Conservation (phyloP, 1,284 basidiomycete species). For the Schizophyllum amplum region DNA sequence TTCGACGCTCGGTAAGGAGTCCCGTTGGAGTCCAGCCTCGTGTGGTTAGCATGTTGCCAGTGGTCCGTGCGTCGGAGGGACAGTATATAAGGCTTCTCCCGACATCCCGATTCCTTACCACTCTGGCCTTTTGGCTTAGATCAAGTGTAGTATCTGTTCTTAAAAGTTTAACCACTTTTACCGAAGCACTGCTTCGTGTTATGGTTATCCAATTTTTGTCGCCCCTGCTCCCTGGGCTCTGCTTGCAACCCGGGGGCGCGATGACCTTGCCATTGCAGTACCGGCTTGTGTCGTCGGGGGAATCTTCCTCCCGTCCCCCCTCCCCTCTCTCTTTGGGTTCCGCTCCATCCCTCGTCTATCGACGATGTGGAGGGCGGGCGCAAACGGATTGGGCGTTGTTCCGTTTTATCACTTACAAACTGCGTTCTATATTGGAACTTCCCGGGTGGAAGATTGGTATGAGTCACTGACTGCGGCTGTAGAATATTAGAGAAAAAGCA, state of each 20-base stretch:
- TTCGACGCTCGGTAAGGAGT: too few species aligned
- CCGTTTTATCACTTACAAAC: background rate
- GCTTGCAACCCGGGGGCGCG: constrained; percentile 38
- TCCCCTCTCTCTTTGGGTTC: background rate
- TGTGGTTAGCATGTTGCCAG: background rate
- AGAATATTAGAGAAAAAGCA: too few species aligned
- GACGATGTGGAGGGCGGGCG: background rate
- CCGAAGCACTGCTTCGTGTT: constrained; percentile 23
- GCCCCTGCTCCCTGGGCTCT: constrained; percentile 38
- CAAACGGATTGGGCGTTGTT: background rate
- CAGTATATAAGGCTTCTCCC: background rate
- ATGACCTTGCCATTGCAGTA: constrained; percentile 42
- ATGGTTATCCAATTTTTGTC: constrained; percentile 45
- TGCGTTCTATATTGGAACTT: background rate
- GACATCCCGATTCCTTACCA: constrained; percentile 32
- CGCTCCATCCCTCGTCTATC: background rate
- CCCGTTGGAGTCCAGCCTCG: too few species aligned
- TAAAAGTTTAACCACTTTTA: constrained; percentile 51
- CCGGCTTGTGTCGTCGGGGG: constrained; percentile 40
- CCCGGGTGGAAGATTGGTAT: background rate
- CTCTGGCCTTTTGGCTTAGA: constrained; percentile 83
- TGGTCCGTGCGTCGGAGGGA: background rate
- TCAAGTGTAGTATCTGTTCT: constrained; percentile 83
- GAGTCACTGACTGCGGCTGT: too few species aligned
- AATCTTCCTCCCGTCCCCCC: constrained; percentile 27